Percentiles rank a stretch among this genome's conserved stretches.
phyloP scores from a whole-genome alignment of 192 early-diverging fungal species.

The Backusella morwellensis region DNA sequence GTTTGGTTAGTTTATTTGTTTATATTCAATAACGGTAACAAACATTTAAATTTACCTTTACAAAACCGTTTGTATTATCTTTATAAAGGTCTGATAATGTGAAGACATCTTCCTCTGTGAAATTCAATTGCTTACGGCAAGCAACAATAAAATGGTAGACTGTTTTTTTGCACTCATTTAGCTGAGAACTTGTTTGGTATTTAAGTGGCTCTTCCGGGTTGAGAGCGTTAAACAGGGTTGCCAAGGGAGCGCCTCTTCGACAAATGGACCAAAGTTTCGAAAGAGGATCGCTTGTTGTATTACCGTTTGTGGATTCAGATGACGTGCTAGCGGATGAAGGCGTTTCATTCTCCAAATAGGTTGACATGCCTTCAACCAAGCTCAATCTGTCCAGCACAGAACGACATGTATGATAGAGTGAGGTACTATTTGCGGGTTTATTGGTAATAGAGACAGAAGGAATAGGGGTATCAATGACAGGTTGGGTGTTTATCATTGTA shows the following conservation, averaged over 20 bases:
- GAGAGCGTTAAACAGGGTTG: conserved; percentile 71
- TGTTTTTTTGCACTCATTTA: conserved; percentile 77
- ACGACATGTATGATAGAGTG: conserved; percentile 72
- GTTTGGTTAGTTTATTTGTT: not conserved
- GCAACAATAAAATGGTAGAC: conserved; percentile 89
- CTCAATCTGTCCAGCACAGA: conserved; percentile 70
- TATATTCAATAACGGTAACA: not conserved
- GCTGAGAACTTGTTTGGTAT: conserved; percentile 46
- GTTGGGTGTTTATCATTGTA: conserved; percentile 7
- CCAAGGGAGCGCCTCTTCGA: conserved; percentile 68
- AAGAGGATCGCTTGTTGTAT: conserved; percentile 57
- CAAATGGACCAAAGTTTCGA: conserved; percentile 71
- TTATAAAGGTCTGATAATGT: conserved; percentile 85
- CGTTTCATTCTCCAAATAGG: conserved; percentile 48
- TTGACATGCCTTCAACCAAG: conserved; percentile 67
- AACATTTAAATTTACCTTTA: conserved; percentile 66
- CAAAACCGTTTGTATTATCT: conserved; percentile 95
- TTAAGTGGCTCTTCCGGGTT: conserved; percentile 58
- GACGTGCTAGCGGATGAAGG: conserved; percentile 25
- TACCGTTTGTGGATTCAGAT: conserved; percentile 13
- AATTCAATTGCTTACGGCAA: conserved; percentile 75
- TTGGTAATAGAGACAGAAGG: conserved; percentile 35
- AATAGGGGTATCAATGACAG: conserved; percentile 25
- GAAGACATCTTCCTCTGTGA: conserved; percentile 75
- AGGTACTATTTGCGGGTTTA: conserved; percentile 40